Evolutionary conservation across 208 protist genomes (phyloP).

Genomic region (Sergeia podlipaevii): DNA sequence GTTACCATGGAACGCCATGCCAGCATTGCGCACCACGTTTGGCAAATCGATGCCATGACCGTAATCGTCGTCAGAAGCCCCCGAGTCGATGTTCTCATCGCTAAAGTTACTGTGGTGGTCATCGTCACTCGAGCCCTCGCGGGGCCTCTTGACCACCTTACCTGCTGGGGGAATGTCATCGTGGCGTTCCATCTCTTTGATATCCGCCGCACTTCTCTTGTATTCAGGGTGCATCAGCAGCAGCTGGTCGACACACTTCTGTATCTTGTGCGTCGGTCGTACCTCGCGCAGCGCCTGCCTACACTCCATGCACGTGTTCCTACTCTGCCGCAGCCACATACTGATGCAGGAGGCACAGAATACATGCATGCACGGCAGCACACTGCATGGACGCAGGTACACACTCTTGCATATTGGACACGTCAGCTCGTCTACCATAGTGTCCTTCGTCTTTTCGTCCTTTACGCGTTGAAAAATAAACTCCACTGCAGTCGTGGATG

Average conservation of each 20-base stretch:
- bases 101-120: slow-evolving; percentile 9
- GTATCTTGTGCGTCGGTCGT: slow-evolving; percentile 76
- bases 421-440: slow-evolving; percentile 63
- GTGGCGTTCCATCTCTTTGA: slow-evolving; percentile 26
- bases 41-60: slow-evolving; percentile 4
- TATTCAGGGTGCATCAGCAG: slow-evolving; percentile 35
- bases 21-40: not conserved
- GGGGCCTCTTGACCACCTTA: slow-evolving; percentile 27
- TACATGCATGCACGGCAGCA: slow-evolving; percentile 88
- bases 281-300: slow-evolving; percentile 41
- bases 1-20: slow-evolving; percentile 1
- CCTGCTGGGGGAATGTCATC: slow-evolving; percentile 61
- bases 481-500: slow-evolving; percentile 10
- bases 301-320: slow-evolving; percentile 70
- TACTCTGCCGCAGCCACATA: slow-evolving; percentile 36
- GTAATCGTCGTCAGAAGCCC: slow-evolving; percentile 9
- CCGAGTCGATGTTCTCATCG: not conserved
- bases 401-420: slow-evolving; percentile 69
- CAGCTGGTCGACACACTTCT: slow-evolving; percentile 68
- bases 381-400: slow-evolving; percentile 67
- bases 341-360: slow-evolving; percentile 86
- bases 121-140: slow-evolving; percentile 9
- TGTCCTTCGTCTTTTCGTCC: slow-evolving; percentile 20
- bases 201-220: slow-evolving; percentile 33
- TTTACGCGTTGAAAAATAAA: slow-evolving; percentile 65